Base-by-base conservation (phyloP, 2,329 filamentous ascomycete species). In the Trichoderma guizhouense region DNA sequence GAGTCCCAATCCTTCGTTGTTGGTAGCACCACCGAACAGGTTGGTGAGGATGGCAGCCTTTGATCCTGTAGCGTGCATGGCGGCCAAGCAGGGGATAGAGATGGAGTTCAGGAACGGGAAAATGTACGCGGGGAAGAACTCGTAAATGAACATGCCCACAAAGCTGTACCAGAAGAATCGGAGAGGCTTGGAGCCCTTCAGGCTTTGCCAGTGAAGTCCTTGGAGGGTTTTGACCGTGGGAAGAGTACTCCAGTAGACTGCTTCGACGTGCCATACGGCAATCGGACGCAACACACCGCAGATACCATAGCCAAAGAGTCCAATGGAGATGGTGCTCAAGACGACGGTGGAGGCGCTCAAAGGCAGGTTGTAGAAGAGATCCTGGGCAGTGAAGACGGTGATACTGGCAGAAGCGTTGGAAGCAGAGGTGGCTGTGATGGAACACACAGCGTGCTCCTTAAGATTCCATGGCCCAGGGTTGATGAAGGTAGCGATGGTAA, bases 51-150 rank as follows among this genome's bases (percentile, higher is more conserved):
- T 73, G 0, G 76, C 76, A 1, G 83, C 85, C 55, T 79, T 87
- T 9, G 75, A 74, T 7, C 86, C 85, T 0, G 83, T 86, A 0
- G 86, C 82, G 47, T 86, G 81, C 83, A 86, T 86, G 0, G 86
- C 78, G 1, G 86, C 87, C 15, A 89, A 76, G 72, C 87, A 89
- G 53, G 86, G 85, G 9, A 89, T 83, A 0, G 86, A 88, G 15
- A 88, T 79, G 0, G 84, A 85, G 76, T 87, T 88, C 11, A 89
- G 82, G 84, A 85, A 88, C 0, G 86, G 85, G 67, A 83, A 86
- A 53, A 88, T 85, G 71, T 88, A 89, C 2, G 86, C 85, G 0
- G 87, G 86, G 34, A 88, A 83, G 73, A 86, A 84, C 74, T 89
- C 86, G 72, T 85, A 88, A 14, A 82, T 47, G 14, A 82, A 83